phyloP scores from a whole-genome alignment of 345 rosid genomes.

The Hirschfeldia incana region DNA sequence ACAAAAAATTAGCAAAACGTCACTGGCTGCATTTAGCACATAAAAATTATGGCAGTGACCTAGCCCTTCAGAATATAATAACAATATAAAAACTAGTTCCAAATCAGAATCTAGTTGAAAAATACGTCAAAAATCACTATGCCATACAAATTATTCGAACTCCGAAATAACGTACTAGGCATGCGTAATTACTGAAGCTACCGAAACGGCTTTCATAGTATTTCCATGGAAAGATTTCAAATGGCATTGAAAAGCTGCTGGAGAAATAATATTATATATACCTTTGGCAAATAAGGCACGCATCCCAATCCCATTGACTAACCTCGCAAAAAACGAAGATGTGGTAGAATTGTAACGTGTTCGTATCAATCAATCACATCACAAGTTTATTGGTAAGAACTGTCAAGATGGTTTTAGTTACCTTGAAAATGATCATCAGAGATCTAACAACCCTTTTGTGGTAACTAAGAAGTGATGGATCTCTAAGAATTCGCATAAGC shows the following conservation, averaged over 20 bases:
- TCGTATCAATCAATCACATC: slow-evolving; percentile 4
- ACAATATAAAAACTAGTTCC: neutral
- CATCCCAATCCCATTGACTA: slow-evolving; percentile 98
- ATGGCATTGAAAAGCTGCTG: slow-evolving; percentile 11
- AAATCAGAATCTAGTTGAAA: neutral
- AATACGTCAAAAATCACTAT: too few relatives aligned
- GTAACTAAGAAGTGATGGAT: slow-evolving; percentile 91
- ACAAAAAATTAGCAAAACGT: slow-evolving; percentile 26
- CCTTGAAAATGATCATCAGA: slow-evolving; percentile 97
- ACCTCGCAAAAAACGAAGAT: slow-evolving; percentile 51
- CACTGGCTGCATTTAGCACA: neutral
- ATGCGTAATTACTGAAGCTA: neutral
- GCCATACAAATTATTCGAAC: too few relatives aligned
- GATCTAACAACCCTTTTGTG: slow-evolving; percentile 98
- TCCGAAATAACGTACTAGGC: too few relatives aligned
- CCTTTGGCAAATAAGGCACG: slow-evolving; percentile 92
- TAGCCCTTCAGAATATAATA: neutral
- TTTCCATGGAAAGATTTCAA: slow-evolving; percentile 6
- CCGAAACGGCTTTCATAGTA: neutral
- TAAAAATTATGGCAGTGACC: neutral
- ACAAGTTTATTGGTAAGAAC: slow-evolving; percentile 7
- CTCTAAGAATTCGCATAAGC: slow-evolving; percentile 95
- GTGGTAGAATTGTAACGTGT: slow-evolving; percentile 11
- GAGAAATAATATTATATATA: slow-evolving; percentile 22
- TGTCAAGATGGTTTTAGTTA: slow-evolving; percentile 29